phyloP scores from a whole-genome alignment of 257 asterid species.

The Scutellaria galericulata region DNA sequence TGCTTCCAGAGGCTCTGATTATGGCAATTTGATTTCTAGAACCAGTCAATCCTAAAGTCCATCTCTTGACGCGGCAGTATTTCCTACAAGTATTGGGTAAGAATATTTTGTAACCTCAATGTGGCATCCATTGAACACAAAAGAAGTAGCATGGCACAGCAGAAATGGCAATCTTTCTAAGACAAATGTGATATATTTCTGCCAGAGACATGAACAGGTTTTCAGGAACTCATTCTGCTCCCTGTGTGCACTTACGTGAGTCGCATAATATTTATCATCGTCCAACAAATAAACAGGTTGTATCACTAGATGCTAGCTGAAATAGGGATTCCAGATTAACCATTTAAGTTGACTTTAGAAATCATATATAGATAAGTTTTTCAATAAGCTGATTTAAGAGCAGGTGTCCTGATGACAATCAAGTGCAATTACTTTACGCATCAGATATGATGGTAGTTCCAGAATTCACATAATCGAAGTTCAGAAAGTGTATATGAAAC shows the following conservation, averaged over 20 bases:
- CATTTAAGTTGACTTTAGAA: conserved; percentile 24
- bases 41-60: conserved; percentile 93
- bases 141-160: conserved; percentile 6
- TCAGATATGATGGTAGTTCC: conserved; percentile 21
- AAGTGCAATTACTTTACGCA: conserved; percentile 9
- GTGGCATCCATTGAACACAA: conserved; percentile 14
- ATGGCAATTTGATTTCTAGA: conserved; percentile 74
- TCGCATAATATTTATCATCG: conserved; percentile 11
- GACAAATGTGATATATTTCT: conserved; percentile 11
- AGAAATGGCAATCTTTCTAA: neutral
- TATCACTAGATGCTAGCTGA: conserved; percentile 15
- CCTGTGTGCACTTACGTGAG: conserved; percentile 19
- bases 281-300: conserved; percentile 23
- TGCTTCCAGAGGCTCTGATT: conserved; percentile 96
- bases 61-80: conserved; percentile 72
- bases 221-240: conserved; percentile 23
- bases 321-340: conserved; percentile 16
- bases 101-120: conserved; percentile 22
- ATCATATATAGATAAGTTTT: neutral
- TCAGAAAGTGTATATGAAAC: conserved; percentile 15
- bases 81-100: conserved; percentile 53
- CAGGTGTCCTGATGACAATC: conserved; percentile 21
- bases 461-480: conserved; percentile 5
- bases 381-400: conserved; percentile 13
- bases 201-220: conserved; percentile 19